Evolutionary conservation across 2,329 filamentous ascomycete species (phyloP).

Genomic region (Trichoderma asperellum): DNA sequence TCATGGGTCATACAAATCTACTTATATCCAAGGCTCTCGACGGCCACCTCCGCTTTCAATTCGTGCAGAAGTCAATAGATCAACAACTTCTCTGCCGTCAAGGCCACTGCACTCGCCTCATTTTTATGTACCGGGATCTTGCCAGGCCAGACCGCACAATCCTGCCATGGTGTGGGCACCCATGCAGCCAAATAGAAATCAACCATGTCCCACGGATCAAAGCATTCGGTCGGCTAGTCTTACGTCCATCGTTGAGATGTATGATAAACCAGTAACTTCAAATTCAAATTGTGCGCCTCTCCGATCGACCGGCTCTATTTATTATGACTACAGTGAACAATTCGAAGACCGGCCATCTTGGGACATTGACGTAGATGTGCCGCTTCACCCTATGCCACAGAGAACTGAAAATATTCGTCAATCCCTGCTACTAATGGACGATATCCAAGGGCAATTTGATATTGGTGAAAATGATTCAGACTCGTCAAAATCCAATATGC

Average conservation of each 20-base stretch:
- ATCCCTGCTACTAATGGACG: slow-evolving; percentile 35
- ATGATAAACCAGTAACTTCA: slow-evolving; percentile 40
- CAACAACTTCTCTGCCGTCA: slow-evolving; percentile 46
- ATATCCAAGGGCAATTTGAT: slow-evolving; percentile 23
- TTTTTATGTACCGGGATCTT: slow-evolving; percentile 31
- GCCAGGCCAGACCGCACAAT: slow-evolving; percentile 44
- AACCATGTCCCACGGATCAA: slow-evolving; percentile 44
- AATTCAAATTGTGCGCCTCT: slow-evolving; percentile 37
- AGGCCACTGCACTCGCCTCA: slow-evolving; percentile 37
- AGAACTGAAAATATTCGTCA: slow-evolving; percentile 34
- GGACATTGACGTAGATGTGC: slow-evolving; percentile 29
- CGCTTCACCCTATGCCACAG: slow-evolving; percentile 41
- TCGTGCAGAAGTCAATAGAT: slow-evolving; percentile 47
- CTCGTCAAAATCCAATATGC: not conserved
- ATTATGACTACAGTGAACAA: slow-evolving; percentile 59
- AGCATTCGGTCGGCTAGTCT: slow-evolving; percentile 52
- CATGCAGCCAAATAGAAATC: slow-evolving; percentile 41
- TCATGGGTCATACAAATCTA: slow-evolving; percentile 48
- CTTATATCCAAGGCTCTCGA: slow-evolving; percentile 42
- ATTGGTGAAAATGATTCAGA: slow-evolving; percentile 4
- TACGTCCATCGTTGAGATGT: slow-evolving; percentile 56
- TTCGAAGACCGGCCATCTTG: slow-evolving; percentile 46
- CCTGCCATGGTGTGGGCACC: slow-evolving; percentile 38
- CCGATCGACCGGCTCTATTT: slow-evolving; percentile 46
- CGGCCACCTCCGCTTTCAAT: slow-evolving; percentile 46